Conservation (phyloP, 495 filamentous ascomycete species). For the Neurospora sp. region DNA sequence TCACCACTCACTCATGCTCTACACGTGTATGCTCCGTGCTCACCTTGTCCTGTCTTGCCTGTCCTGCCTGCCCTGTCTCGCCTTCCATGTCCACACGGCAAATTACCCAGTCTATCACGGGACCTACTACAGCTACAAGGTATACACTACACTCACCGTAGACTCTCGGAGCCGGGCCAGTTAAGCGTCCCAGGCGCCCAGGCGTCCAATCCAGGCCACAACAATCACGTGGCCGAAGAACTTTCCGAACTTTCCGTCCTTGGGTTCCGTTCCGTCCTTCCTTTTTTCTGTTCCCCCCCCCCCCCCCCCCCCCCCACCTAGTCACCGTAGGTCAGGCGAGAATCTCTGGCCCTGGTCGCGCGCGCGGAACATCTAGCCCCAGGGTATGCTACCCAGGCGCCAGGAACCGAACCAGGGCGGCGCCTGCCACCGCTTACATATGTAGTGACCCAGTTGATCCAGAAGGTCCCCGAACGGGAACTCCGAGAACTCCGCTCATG, state of each 20-base stretch:
- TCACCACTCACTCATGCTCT: not conserved
- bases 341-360: not conserved
- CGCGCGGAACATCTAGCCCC: not conserved
- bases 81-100: not conserved
- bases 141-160: not conserved
- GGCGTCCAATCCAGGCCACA: not conserved
- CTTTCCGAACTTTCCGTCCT: not conserved
- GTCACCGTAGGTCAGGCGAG: not conserved
- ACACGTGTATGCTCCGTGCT: not conserved
- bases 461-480: not conserved
- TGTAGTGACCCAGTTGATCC: not conserved
- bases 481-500: not conserved
- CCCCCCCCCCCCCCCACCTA: no score
- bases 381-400: not conserved
- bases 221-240: not conserved
- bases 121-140: not conserved
- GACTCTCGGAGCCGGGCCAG: not conserved
- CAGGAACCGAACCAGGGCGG: not conserved
- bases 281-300: no score
- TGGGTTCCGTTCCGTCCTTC: not conserved
- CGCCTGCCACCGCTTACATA: not conserved
- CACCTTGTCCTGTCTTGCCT: not conserved
- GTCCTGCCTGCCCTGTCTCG: not conserved
- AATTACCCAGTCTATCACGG: not conserved
- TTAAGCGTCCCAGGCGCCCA: not conserved